Conservation (phyloP, 2,329 filamentous ascomycete species). For the Cladosporium sp. region DNA sequence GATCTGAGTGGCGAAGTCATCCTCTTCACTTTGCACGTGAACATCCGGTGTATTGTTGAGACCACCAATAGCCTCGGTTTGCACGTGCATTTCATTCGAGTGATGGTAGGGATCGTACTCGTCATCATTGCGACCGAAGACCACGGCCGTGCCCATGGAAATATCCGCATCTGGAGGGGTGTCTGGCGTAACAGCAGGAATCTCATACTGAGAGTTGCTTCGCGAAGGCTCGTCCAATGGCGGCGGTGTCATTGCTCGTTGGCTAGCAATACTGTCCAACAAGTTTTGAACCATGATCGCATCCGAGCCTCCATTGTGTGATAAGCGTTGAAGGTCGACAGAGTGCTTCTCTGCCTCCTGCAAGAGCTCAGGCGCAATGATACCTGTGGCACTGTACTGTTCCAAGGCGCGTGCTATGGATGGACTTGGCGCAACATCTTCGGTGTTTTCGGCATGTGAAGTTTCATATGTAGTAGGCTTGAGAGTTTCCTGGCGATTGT, state of each 20-base stretch:
- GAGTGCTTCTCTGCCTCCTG: slow-evolving; percentile 29
- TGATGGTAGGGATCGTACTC: background rate
- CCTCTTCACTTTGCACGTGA: slow-evolving; percentile 18
- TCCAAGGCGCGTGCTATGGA: slow-evolving; percentile 17
- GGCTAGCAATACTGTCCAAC: slow-evolving; percentile 27
- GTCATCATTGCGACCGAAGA: slow-evolving; percentile 17
- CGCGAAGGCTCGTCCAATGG: slow-evolving; percentile 10
- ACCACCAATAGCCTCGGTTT: background rate
- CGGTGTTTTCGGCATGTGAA: slow-evolving; percentile 8
- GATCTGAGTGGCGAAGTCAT: slow-evolving; percentile 28
- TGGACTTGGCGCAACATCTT: slow-evolving; percentile 15
- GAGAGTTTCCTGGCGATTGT: slow-evolving; percentile 22
- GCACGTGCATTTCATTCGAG: background rate
- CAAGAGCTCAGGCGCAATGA: slow-evolving; percentile 29
- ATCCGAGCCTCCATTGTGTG: slow-evolving; percentile 31
- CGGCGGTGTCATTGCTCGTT: slow-evolving; percentile 7
- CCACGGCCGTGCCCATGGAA: slow-evolving; percentile 27
- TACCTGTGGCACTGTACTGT: slow-evolving; percentile 26
- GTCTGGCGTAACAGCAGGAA: slow-evolving; percentile 29
- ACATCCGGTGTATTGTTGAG: background rate
- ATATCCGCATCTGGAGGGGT: slow-evolving; percentile 27
- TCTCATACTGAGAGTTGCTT: slow-evolving; percentile 21
- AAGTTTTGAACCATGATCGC: slow-evolving; percentile 31
- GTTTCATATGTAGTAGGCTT: slow-evolving; percentile 16
- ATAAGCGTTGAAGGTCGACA: slow-evolving; percentile 28